A percentile compares a stretch with the other conserved stretches of the same genome.
Conservation (phyloP, 768 basidiomycete genomes). For the Trametes elegans region DNA sequence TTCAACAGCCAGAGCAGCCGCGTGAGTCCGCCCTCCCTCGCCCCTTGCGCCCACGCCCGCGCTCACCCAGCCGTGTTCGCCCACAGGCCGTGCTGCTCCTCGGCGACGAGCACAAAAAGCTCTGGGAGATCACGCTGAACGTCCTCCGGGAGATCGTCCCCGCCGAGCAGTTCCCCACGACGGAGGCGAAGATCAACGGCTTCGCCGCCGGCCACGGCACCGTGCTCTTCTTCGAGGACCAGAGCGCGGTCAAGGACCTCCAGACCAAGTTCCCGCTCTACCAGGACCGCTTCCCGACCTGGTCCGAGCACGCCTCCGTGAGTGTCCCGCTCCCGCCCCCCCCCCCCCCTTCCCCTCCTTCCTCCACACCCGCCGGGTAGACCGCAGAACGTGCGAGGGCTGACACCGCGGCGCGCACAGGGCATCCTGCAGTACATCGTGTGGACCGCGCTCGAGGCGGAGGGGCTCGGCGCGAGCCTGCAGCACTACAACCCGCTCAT, state of each 20-base stretch:
- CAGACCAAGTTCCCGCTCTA: constrained; percentile 20
- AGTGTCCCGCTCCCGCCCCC: neutral
- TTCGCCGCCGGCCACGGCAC: constrained; percentile 25
- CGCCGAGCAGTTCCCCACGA: constrained; percentile 18
- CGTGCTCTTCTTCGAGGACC: constrained; percentile 26
- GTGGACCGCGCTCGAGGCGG: constrained; percentile 24
- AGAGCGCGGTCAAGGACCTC: constrained; percentile 18
- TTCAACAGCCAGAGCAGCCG: constrained; percentile 25
- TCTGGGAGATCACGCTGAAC: constrained; percentile 22
- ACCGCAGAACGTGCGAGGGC: neutral
- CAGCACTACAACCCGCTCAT: constrained; percentile 28
- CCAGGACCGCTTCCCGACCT: constrained; percentile 22
- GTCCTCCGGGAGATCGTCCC: constrained; percentile 21
- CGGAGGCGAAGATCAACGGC: constrained; percentile 18
- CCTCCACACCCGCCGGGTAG: neutral
- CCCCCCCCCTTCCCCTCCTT: neutral
- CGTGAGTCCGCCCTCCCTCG: constrained; percentile 3
- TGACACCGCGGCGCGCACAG: neutral
- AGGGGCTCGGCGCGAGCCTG: constrained; percentile 23
- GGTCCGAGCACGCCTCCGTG: constrained; percentile 22
- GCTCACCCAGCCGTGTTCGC: neutral
- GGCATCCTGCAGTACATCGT: constrained; percentile 24
- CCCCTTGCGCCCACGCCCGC: neutral
- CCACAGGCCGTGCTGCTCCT: constrained; percentile 21
- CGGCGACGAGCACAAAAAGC: constrained; percentile 25